These are phyloP conservation scores for Polytrichum formosum DNA, from an alignment of 225 moss, liverwort and hornwort species.

Conservation along the genomic window DNA sequence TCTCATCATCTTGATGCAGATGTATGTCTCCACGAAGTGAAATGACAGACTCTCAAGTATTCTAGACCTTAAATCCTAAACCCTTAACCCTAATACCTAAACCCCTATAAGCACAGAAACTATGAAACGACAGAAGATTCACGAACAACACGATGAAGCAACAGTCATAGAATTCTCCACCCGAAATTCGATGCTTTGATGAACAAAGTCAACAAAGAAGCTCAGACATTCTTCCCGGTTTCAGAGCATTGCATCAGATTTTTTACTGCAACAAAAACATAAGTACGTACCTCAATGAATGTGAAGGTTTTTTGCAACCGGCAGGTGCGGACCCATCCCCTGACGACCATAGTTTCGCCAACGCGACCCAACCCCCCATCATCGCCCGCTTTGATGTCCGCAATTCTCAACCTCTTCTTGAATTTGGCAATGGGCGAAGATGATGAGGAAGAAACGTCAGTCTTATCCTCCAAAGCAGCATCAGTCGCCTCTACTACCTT, in stretches of 20 bases:
- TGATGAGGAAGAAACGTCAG: slow-evolving; percentile 26
- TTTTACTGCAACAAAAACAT: background rate
- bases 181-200: too few species aligned
- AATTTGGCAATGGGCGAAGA: slow-evolving; percentile 57
- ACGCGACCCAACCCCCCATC: slow-evolving; percentile 74
- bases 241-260: too few species aligned
- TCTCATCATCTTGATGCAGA: slow-evolving; percentile 91
- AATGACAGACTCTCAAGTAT: too few species aligned
- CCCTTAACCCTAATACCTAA: too few species aligned
- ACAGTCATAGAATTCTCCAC: too few species aligned
- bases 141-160: too few species aligned
- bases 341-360: slow-evolving; percentile 68
- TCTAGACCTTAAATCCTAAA: too few species aligned
- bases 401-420: slow-evolving; percentile 66
- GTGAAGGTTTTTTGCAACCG: slow-evolving; percentile 89
- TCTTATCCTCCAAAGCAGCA: slow-evolving; percentile 18
- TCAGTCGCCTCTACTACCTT: slow-evolving; percentile 62
- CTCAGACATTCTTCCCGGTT: too few species aligned
- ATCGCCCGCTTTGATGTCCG: slow-evolving; percentile 70
- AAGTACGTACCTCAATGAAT: slow-evolving; percentile 67
- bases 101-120: too few species aligned
- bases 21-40: slow-evolving; percentile 35
- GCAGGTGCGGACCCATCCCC: slow-evolving; percentile 96
- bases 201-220: too few species aligned
- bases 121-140: too few species aligned